These are phyloP conservation scores for Sanghuangporus sanghuang DNA, from an alignment of 1,284 basidiomycete genomes.

Conservation along the genomic window DNA sequence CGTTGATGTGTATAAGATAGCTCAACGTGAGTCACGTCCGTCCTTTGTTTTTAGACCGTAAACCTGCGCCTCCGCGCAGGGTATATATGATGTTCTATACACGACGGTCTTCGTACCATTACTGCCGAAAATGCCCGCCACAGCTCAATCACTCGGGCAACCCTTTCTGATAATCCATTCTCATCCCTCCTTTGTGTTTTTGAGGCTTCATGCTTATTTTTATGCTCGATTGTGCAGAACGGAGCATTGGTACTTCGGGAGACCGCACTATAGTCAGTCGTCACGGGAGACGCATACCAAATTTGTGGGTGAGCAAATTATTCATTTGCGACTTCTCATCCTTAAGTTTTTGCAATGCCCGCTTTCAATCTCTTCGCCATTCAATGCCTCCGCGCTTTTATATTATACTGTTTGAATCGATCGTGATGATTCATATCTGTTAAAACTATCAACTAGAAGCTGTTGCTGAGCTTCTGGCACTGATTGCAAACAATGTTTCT, in stretches of 20 bases:
- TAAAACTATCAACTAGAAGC: conserved; percentile 78
- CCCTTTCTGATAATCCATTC: conserved; percentile 53
- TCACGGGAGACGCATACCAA: too few species aligned
- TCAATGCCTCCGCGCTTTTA: not conserved
- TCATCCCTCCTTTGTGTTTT: not conserved
- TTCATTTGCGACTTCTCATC: too few species aligned
- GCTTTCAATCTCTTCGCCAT: not conserved
- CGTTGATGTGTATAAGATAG: not conserved
- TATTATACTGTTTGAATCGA: not conserved
- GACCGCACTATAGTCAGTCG: not conserved
- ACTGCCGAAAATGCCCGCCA: conserved; percentile 86
- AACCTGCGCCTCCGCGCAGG: not conserved
- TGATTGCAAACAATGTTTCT: conserved; percentile 38
- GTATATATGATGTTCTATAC: conserved; percentile 50
- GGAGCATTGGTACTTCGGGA: not conserved
- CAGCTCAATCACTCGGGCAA: conserved; percentile 79
- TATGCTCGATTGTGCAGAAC: not conserved
- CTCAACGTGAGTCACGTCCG: not conserved
- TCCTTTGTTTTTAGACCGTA: not conserved
- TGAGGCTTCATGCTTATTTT: not conserved
- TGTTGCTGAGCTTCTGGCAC: conserved; percentile 68
- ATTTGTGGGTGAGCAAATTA: not conserved
- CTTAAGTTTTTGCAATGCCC: not conserved
- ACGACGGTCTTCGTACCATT: conserved; percentile 85
- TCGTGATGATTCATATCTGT: conserved; percentile 32